phyloP scores from a whole-genome alignment of 495 filamentous ascomycete genomes.

The Mycothermus thermophilus region DNA sequence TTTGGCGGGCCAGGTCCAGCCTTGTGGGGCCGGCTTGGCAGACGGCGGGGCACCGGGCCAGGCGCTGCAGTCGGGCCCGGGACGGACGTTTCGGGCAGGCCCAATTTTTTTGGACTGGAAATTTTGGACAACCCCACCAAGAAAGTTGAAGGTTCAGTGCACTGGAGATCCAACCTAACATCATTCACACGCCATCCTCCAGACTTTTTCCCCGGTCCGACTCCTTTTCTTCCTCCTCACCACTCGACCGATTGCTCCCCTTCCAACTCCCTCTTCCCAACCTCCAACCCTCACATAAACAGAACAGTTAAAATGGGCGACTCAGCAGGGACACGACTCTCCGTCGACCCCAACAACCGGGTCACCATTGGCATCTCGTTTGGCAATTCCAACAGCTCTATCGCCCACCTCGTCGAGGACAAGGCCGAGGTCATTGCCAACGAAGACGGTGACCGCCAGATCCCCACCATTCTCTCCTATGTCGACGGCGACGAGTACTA shows the following conservation, averaged over 20 bases:
- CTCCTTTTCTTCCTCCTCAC: too few species aligned
- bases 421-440: conserved; percentile 97
- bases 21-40: conserved; percentile 4
- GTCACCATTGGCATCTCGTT: conserved; percentile 91
- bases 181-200: not conserved
- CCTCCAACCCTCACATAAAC: too few species aligned
- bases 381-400: conserved; percentile 95
- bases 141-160: too few species aligned
- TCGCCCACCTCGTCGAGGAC: conserved; percentile 81
- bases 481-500: conserved; percentile 92
- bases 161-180: not conserved
- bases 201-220: not conserved
- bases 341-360: conserved; percentile 48
- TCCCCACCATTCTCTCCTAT: conserved; percentile 87
- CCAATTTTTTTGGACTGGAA: conserved; percentile 12
- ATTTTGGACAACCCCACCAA: conserved; percentile 12
- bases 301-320: too few species aligned
- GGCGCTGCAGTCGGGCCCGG: not conserved
- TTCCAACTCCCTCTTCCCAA: too few species aligned
- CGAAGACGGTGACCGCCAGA: conserved; percentile 98
- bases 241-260: too few species aligned
- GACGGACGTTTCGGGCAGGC: not conserved
- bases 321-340: too few species aligned
- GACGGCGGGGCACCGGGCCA: not conserved
- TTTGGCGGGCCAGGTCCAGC: conserved; percentile 11